A percentile compares a stretch with the other conserved stretches of the same genome.
phyloP scores from a whole-genome alignment of 768 basidiomycete species.

The Exidia glandulosa region DNA sequence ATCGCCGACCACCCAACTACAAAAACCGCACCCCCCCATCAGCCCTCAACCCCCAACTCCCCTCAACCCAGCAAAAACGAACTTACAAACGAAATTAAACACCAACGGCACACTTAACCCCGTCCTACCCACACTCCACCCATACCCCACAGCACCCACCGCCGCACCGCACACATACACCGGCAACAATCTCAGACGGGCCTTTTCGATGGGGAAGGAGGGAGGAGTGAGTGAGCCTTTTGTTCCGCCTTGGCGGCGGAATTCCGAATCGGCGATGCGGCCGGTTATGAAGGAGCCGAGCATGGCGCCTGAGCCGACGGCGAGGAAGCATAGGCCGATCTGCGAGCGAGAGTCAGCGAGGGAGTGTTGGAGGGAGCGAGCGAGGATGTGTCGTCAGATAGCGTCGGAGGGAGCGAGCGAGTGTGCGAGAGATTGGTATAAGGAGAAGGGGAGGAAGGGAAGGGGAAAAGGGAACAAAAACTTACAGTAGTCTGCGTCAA shows the following conservation, averaged over 20 bases:
- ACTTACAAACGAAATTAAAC: constrained; percentile 13
- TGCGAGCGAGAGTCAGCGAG: no score
- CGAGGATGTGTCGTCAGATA: no score
- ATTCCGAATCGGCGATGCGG: constrained; percentile 56
- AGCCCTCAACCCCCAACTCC: no score
- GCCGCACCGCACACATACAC: constrained; percentile 8
- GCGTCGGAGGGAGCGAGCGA: no score
- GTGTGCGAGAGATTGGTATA: no score
- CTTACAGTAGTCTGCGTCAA: constrained; percentile 36
- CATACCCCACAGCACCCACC: constrained; percentile 11
- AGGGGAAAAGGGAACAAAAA: not conserved
- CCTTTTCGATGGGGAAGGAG: constrained; percentile 18
- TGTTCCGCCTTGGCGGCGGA: constrained; percentile 28
- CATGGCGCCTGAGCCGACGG: constrained; percentile 61
- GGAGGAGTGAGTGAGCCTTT: constrained; percentile 13
- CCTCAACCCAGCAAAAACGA: no score
- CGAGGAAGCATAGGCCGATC: constrained; percentile 69
- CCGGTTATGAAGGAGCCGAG: constrained; percentile 49
- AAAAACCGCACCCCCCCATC: no score
- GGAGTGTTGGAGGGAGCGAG: no score
- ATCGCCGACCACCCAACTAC: constrained; percentile 8
- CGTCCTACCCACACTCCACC: constrained; percentile 14
- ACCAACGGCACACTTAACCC: constrained; percentile 15
- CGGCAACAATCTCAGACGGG: constrained; percentile 13
- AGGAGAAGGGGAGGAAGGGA: not conserved